These are phyloP conservation scores for Schwanniomyces sp. DNA, from an alignment of 805 yeast genomes.

Conservation along the genomic window DNA sequence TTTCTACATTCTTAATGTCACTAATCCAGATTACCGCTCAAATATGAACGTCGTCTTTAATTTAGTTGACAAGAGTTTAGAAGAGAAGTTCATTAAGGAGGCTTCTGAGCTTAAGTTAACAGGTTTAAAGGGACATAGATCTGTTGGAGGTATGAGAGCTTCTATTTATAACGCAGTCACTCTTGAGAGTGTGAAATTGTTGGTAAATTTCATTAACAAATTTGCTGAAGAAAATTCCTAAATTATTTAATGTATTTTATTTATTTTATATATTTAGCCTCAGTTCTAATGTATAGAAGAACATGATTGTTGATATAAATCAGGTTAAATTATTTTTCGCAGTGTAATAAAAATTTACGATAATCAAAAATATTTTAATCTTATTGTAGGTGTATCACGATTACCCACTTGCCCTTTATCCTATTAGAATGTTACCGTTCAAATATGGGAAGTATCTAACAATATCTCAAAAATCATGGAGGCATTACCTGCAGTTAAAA, in stretches of 20 bases:
- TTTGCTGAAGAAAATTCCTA: conserved; percentile 50
- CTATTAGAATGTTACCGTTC: not conserved
- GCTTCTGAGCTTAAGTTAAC: conserved; percentile 61
- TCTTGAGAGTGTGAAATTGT: conserved; percentile 53
- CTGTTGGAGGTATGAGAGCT: conserved; percentile 96
- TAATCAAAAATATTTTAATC: too few species aligned
- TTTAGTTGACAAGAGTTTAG: conserved; percentile 60
- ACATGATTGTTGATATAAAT: too few species aligned
- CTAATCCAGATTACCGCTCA: conserved; percentile 58
- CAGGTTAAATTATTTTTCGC: too few species aligned
- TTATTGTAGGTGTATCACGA: too few species aligned
- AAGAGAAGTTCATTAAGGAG: conserved; percentile 64
- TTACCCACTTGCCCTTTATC: too few species aligned
- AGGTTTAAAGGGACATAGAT: conserved; percentile 93
- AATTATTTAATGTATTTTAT: not conserved
- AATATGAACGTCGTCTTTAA: conserved; percentile 94
- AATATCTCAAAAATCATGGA: not conserved
- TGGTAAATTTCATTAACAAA: conserved; percentile 56
- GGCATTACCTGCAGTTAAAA: not conserved
- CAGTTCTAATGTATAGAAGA: not conserved
- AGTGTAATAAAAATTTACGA: too few species aligned
- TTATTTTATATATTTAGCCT: not conserved
- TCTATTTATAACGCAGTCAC: conserved; percentile 88
- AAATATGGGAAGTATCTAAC: not conserved
- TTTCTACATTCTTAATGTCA: conserved; percentile 68